Evolutionary conservation across 1,139 yeast genomes (phyloP).

Genomic region (Geotrichum reessii): DNA sequence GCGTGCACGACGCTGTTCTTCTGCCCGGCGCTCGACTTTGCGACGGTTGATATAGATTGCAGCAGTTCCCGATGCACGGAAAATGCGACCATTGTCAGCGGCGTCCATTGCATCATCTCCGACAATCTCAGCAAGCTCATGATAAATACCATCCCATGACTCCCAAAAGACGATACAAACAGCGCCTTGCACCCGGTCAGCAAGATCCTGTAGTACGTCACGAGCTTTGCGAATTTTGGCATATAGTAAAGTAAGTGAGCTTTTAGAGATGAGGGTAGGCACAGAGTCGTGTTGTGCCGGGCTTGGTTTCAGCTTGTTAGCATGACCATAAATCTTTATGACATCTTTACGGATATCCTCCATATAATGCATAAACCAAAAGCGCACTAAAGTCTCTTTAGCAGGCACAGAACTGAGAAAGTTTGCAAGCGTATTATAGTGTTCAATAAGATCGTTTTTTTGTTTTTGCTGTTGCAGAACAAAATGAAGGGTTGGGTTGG

Average conservation of each 20-base stretch:
- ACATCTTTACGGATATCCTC: conserved; percentile 11
- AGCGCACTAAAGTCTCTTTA: conserved; percentile 11
- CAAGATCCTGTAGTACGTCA: conserved; percentile 31
- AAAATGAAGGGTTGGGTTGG: conserved; percentile 30
- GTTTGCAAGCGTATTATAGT: conserved; percentile 11
- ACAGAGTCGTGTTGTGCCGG: conserved; percentile 1
- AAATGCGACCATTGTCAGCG: conserved; percentile 32
- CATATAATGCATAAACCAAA: conserved; percentile 17
- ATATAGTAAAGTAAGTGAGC: conserved; percentile 27
- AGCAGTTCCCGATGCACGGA: conserved; percentile 34
- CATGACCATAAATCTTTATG: neutral
- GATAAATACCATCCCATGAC: conserved; percentile 34
- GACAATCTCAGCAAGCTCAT: conserved; percentile 30
- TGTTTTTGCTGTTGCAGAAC: conserved; percentile 2
- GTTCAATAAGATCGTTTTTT: neutral
- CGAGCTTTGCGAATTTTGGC: conserved; percentile 27
- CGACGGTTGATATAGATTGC: conserved; percentile 31
- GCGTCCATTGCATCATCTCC: conserved; percentile 29
- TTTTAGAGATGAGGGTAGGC: neutral
- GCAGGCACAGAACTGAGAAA: conserved; percentile 12
- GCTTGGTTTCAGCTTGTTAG: neutral
- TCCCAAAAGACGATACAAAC: conserved; percentile 36
- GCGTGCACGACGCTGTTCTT: neutral
- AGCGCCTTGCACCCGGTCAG: conserved; percentile 34
- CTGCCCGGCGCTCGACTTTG: conserved; percentile 21